Conservation (phyloP, 2,329 filamentous ascomycete genomes). For the Xylariaceae sp. region DNA sequence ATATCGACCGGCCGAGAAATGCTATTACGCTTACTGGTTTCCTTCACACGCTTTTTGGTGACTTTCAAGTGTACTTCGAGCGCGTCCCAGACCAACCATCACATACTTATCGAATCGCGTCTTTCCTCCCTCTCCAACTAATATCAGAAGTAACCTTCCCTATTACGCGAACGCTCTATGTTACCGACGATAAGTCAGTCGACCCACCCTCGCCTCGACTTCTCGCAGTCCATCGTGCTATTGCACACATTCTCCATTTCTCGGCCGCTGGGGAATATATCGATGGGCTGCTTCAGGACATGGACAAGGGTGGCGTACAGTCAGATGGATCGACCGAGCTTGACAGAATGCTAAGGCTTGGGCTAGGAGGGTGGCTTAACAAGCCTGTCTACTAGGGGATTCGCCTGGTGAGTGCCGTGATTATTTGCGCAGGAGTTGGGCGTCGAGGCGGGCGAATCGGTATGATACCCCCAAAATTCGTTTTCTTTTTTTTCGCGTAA, state of each 20-base stretch:
- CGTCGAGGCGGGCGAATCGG: too few relatives aligned
- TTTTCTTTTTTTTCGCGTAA: too few relatives aligned
- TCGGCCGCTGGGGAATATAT: slow-evolving; percentile 1
- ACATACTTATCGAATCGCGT: neutral
- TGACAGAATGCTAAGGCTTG: neutral
- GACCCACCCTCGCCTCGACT: slow-evolving; percentile 1
- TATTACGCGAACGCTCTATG: neutral
- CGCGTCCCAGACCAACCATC: slow-evolving; percentile 12
- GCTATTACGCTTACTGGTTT: slow-evolving; percentile 33
- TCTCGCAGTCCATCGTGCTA: neutral
- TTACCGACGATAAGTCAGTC: neutral
- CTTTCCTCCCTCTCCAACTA: neutral
- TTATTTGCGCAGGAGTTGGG: too few relatives aligned
- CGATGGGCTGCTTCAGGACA: slow-evolving; percentile 2
- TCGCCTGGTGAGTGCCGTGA: too few relatives aligned
- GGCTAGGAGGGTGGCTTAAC: neutral
- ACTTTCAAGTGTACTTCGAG: slow-evolving; percentile 33
- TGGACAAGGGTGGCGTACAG: neutral
- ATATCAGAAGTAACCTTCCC: neutral
- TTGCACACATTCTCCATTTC: slow-evolving; percentile 2
- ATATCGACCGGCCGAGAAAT: slow-evolving; percentile 41
- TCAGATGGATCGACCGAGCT: neutral
- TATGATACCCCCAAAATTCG: too few relatives aligned
- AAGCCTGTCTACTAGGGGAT: neutral
- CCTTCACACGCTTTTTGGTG: slow-evolving; percentile 31